These are phyloP conservation scores for Rhodomyrtus psidioides DNA, from an alignment of 441 rosid genomes.

Conservation along the genomic window DNA sequence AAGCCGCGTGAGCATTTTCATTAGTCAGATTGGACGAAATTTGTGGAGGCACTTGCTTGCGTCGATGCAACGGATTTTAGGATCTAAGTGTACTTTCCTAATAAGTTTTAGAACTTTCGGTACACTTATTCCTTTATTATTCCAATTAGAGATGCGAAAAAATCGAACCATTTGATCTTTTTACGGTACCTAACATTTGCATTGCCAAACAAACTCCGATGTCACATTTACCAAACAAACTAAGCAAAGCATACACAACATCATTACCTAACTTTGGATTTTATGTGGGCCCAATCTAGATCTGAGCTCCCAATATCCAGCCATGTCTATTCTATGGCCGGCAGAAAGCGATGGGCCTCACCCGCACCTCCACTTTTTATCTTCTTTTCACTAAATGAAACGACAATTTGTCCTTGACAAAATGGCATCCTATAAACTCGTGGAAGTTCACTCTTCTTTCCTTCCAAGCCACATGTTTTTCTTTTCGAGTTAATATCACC, in stretches of 20 bases:
- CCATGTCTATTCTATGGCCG: neutral
- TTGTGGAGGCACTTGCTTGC: accelerated
- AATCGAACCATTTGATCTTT: too few species aligned
- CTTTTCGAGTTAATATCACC: too few species aligned
- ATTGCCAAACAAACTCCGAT: neutral
- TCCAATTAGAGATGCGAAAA: too few species aligned
- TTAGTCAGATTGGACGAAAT: too few species aligned
- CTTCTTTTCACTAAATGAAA: neutral
- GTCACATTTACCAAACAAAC: neutral
- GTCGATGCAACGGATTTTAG: neutral
- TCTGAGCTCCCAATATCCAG: neutral
- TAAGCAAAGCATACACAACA: neutral
- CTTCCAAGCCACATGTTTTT: too few species aligned
- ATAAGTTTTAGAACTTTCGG: accelerated
- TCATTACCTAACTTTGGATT: neutral
- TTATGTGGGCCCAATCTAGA: neutral
- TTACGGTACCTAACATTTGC: neutral
- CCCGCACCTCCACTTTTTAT: neutral
- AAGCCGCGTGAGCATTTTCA: too few species aligned
- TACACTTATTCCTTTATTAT: accelerated
- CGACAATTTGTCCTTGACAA: neutral
- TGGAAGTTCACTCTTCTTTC: neutral
- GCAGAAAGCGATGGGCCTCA: neutral
- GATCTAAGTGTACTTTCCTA: accelerated
- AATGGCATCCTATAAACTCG: neutral